Evolutionary conservation across 2,329 filamentous ascomycete species (phyloP), one percentile per base, ranked within the genome.

Genomic region (Beauveria caledonica): DNA sequence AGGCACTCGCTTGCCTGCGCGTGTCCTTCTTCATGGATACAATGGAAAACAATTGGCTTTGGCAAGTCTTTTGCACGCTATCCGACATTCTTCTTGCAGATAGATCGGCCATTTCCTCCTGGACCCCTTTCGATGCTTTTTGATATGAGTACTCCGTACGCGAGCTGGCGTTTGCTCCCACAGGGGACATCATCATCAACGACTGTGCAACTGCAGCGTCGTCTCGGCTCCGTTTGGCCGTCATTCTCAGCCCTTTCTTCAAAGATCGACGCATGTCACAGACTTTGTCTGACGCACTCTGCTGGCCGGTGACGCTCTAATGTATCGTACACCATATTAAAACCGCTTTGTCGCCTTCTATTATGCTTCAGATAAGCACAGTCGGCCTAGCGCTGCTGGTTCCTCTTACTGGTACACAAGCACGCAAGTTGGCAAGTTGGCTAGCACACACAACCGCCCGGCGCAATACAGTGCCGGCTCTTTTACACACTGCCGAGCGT

Each of bases 201-300:
- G 21, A 25, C 39, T 15, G 29, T 5, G 5, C 36, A 49, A 19
- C 53, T 46, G 25, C 21, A 3, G 10, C 27, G 46, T 23, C 19
- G 15, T 17, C 29, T 39, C 44, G 27, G 17, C 39, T 10, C 23
- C 10, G 6, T 25, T 27, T 33, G n/a, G 29, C 54, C 29, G 54
- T 44, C 45, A 57, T 49, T 33, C 54, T 49, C 29, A 57, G 54
- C 44, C 29, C 45, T 19, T 27, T 10, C 21, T 11, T 45, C 19
- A 40, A 40, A 23, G 54, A 57, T 57, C 45, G 54, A 49, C 21
- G 21, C 21, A 48, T 45, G 54, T 49, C 54, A 45, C 44, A 57
- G 54, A 49, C 44, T 48, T 57, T 42, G 53, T 49, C 44, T 49
- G 54, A 57, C 54, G 54, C 33, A 27, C 21, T 33, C 54, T 10